phyloP scores from a whole-genome alignment of 2,329 filamentous ascomycete genomes.

The Nakataea oryzae region DNA sequence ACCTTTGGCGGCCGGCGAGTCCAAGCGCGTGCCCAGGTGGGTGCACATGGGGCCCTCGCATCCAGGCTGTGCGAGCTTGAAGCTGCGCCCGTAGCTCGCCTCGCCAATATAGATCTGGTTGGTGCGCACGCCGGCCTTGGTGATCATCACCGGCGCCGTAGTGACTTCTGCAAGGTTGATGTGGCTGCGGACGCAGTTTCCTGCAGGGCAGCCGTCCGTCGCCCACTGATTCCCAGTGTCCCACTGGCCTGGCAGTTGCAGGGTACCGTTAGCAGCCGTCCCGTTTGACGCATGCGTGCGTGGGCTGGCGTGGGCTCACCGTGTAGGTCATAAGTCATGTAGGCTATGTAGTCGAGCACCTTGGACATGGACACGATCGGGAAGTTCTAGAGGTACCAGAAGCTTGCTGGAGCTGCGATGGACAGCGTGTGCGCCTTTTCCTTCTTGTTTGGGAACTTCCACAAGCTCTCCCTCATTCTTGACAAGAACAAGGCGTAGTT shows the following conservation, averaged over 20 bases:
- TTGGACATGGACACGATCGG: slow-evolving; percentile 17
- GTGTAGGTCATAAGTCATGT: slow-evolving; percentile 23
- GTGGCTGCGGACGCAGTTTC: slow-evolving; percentile 21
- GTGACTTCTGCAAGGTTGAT: slow-evolving; percentile 25
- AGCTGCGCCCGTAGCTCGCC: slow-evolving; percentile 19
- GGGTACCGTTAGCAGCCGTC: background rate
- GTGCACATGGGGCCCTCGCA: background rate
- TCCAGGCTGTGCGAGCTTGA: background rate
- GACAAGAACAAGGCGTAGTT: background rate
- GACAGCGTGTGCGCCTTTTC: background rate
- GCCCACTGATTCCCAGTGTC: slow-evolving; percentile 17
- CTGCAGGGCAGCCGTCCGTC: slow-evolving; percentile 15
- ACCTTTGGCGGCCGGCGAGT: background rate
- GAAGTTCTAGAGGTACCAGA: slow-evolving; percentile 12
- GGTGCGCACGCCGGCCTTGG: slow-evolving; percentile 18
- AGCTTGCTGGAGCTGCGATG: background rate
- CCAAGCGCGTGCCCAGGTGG: background rate
- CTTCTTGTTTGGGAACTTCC: no score
- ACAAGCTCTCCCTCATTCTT: background rate
- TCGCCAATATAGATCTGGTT: slow-evolving; percentile 21
- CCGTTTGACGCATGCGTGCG: no score
- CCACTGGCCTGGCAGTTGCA: slow-evolving; percentile 20
- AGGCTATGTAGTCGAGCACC: slow-evolving; percentile 20
- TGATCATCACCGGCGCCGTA: slow-evolving; percentile 23
- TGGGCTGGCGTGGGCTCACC: no score